A percentile compares a stretch with the other conserved stretches of the same genome.
Evolutionary conservation across 768 basidiomycete genomes (phyloP).

Genomic region (Auricularia heimuer): DNA sequence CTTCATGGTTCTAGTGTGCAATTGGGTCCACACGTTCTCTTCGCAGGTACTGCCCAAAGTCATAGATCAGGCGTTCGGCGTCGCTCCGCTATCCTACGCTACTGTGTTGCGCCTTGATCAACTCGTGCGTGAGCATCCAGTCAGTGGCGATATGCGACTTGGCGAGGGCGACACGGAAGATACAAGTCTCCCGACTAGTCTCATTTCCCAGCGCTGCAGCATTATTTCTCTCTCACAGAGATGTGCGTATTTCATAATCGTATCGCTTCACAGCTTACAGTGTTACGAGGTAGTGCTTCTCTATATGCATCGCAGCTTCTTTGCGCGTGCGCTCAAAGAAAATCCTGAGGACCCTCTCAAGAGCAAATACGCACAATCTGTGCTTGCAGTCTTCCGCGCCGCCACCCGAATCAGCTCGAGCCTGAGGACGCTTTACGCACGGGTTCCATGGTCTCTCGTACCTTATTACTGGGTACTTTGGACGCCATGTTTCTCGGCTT

Average conservation of each 20-base stretch:
- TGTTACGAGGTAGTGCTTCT: constrained; percentile 36
- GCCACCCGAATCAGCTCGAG: constrained; percentile 54
- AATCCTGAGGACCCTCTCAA: constrained; percentile 59
- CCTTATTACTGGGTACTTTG: constrained; percentile 51
- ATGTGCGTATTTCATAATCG: background rate
- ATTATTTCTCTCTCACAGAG: background rate
- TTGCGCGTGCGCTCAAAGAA: constrained; percentile 60
- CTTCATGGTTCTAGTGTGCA: background rate
- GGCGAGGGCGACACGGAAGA: background rate
- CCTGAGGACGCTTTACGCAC: constrained; percentile 42
- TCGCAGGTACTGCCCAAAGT: constrained; percentile 7
- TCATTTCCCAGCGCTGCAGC: background rate
- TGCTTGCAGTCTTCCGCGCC: constrained; percentile 60
- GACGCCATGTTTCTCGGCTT: constrained; percentile 45
- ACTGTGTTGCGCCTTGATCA: constrained; percentile 11
- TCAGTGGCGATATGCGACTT: background rate
- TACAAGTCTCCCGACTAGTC: background rate
- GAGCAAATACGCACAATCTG: constrained; percentile 64
- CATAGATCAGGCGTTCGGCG: constrained; percentile 10
- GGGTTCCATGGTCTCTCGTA: constrained; percentile 45
- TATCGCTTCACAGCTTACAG: too few species aligned
- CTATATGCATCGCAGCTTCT: constrained; percentile 61
- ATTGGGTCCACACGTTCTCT: constrained; percentile 5
- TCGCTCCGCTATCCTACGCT: constrained; percentile 9
- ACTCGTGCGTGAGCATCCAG: constrained; percentile 13